These are phyloP conservation scores for Fusarium longipes DNA, from an alignment of 2,329 filamentous ascomycete genomes.

Conservation along the genomic window DNA sequence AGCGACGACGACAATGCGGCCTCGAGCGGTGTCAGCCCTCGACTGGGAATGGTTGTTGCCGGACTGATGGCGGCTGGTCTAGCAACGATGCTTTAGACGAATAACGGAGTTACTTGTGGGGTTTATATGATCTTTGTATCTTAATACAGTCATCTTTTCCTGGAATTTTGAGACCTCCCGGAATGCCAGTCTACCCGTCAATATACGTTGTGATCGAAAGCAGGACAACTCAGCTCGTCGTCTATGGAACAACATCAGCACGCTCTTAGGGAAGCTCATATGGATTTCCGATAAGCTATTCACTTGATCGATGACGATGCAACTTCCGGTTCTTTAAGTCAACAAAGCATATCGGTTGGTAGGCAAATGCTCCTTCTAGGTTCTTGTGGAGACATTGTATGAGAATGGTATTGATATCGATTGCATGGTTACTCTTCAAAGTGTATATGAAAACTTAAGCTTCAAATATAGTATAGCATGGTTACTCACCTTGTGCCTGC, in stretches of 20 bases:
- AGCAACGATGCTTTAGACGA: constrained; percentile 39
- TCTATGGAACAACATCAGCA: neutral
- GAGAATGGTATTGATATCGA: neutral
- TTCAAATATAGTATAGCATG: too few relatives aligned
- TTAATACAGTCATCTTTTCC: constrained; percentile 10
- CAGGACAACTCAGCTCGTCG: neutral
- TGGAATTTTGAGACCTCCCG: neutral
- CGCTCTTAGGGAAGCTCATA: neutral
- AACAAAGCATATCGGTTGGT: neutral
- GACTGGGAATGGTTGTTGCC: constrained; percentile 31
- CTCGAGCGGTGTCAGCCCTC: constrained; percentile 35
- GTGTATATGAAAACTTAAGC: too few relatives aligned
- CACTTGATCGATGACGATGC: neutral
- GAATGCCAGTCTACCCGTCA: neutral
- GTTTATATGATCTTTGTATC: neutral
- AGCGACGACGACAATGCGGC: constrained; percentile 51
- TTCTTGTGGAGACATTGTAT: constrained; percentile 13
- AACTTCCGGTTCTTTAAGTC: neutral
- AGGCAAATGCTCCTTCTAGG: neutral
- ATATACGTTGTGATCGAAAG: neutral
- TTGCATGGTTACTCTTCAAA: too few relatives aligned
- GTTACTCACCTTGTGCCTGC: too few relatives aligned
- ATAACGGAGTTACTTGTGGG: neutral
- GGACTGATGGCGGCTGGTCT: constrained; percentile 36
- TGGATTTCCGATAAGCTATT: neutral